Percentiles rank a stretch among this genome's conserved stretches.
These are phyloP conservation scores for Podospora pseudopauciseta DNA, from an alignment of 495 filamentous ascomycete species.

Conservation along the genomic window DNA sequence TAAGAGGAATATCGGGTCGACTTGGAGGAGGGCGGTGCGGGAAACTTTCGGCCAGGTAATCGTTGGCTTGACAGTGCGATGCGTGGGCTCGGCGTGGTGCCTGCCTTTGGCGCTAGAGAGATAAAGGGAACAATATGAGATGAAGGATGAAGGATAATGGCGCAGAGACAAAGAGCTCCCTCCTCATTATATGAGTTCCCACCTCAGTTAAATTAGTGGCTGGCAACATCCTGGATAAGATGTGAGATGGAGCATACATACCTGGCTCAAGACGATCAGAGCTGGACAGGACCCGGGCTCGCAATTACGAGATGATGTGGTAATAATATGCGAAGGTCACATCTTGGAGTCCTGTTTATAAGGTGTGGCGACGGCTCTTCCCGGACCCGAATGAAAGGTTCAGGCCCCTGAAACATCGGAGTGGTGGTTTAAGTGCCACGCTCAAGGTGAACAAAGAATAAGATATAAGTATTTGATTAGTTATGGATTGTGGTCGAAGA, in stretches of 20 bases:
- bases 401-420: too few relatives aligned
- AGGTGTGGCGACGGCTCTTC: slow-evolving; percentile 3
- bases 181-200: too few relatives aligned
- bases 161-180: neutral
- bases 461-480: too few relatives aligned
- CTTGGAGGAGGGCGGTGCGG: neutral
- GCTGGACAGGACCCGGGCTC: neutral
- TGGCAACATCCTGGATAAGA: too few relatives aligned
- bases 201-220: too few relatives aligned
- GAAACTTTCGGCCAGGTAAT: neutral
- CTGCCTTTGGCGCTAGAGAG: neutral
- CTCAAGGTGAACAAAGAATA: too few relatives aligned
- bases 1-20: neutral
- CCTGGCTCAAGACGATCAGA: neutral
- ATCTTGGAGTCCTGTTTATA: neutral
- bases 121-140: neutral
- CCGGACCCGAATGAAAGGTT: neutral
- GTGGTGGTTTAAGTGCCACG: too few relatives aligned
- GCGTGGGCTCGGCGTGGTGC: neutral
- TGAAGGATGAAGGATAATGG: neutral
- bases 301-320: neutral
- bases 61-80: neutral
- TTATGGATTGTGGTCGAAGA: neutral
- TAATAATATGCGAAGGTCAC: neutral
- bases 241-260: neutral